Percentiles rank a stretch among this genome's conserved stretches.
Conservation (phyloP, 2,329 filamentous ascomycete species). For the Aspergillus sp. region DNA sequence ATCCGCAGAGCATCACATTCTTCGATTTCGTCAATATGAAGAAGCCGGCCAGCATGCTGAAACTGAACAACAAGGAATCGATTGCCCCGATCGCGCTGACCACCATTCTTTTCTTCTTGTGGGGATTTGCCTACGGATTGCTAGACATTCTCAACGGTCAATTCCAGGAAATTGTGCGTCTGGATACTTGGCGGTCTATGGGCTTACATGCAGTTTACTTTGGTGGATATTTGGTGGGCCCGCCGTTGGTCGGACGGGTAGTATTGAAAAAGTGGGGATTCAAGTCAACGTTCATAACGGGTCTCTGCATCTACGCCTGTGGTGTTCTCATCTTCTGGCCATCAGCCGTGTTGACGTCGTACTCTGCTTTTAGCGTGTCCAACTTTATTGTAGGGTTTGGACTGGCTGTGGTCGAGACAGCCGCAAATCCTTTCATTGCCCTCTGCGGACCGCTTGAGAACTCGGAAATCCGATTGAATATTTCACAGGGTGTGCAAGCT, state of each 20-base stretch:
- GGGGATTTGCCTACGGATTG: constrained; percentile 87
- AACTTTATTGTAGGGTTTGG: constrained; percentile 61
- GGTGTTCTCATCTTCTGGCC: constrained; percentile 62
- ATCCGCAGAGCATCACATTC: constrained; percentile 42
- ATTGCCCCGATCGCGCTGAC: constrained; percentile 59
- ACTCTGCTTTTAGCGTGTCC: constrained; percentile 56
- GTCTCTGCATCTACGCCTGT: constrained; percentile 58
- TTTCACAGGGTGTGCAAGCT: constrained; percentile 59
- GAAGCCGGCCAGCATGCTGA: constrained; percentile 54
- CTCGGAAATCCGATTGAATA: constrained; percentile 55
- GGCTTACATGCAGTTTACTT: constrained; percentile 59
- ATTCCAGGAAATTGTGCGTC: constrained; percentile 49
- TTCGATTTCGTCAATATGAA: constrained; percentile 61
- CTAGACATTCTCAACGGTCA: constrained; percentile 71
- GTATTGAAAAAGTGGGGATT: constrained; percentile 58
- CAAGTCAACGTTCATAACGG: constrained; percentile 58
- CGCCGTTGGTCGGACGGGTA: constrained; percentile 50
- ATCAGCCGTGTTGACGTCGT: constrained; percentile 58
- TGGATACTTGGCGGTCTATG: constrained; percentile 29
- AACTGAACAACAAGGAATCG: constrained; percentile 54
- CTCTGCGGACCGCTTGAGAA: constrained; percentile 59
- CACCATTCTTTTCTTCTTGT: constrained; percentile 77
- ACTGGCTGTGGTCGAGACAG: constrained; percentile 56
- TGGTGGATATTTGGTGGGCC: constrained; percentile 54
- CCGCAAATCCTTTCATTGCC: constrained; percentile 59